Evolutionary conservation across 1,284 basidiomycete species (phyloP).

Genomic region (Austropuccinia psidii): DNA sequence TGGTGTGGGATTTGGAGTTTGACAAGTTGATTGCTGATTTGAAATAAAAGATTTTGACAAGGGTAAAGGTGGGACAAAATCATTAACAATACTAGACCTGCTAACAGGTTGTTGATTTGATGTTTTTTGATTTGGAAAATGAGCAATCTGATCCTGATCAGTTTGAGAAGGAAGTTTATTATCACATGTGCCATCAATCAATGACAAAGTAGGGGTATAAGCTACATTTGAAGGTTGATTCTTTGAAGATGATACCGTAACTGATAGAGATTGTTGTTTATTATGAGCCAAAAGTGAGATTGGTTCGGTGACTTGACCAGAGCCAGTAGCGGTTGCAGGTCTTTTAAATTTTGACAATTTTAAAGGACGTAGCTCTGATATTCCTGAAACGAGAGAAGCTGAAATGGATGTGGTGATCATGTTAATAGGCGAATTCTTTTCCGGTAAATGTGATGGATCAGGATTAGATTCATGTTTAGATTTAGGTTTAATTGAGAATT

Average conservation of each 20-base stretch:
- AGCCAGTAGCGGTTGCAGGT: slow-evolving; percentile 17
- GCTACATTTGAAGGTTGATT: too few species aligned
- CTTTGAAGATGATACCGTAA: too few species aligned
- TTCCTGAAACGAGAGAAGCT: background rate
- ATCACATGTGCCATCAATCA: background rate
- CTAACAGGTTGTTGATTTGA: too few species aligned
- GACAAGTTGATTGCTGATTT: background rate
- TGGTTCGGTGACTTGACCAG: background rate
- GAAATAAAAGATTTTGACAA: background rate
- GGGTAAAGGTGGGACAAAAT: background rate
- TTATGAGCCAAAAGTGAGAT: background rate
- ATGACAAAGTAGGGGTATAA: background rate
- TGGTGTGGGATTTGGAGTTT: background rate
- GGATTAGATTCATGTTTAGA: background rate
- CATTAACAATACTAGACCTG: background rate
- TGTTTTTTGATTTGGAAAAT: too few species aligned
- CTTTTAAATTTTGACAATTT: slow-evolving; percentile 1
- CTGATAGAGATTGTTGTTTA: background rate
- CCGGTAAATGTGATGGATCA: background rate
- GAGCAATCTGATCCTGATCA: background rate
- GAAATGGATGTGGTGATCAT: background rate
- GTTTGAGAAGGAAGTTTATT: background rate
- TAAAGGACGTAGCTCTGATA: background rate
- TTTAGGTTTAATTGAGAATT: background rate
- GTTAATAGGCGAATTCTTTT: background rate